Evolutionary conservation across 768 basidiomycete genomes (phyloP).

Genomic region (Amanita thiersii): DNA sequence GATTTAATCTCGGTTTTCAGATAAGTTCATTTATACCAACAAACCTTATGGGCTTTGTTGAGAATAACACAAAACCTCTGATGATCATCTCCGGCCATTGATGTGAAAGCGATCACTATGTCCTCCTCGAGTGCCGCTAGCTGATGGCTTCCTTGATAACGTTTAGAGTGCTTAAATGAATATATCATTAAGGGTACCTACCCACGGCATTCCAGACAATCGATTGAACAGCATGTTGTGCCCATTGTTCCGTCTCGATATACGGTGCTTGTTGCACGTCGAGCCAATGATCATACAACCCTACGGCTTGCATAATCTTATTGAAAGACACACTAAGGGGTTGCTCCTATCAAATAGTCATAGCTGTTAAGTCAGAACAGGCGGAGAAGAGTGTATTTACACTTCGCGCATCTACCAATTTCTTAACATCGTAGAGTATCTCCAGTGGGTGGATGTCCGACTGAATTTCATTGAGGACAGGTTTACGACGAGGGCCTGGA

Average conservation of each 20-base stretch:
- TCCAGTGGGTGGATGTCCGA: conserved; percentile 70
- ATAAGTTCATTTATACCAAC: conserved; percentile 10
- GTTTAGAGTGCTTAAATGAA: conserved; percentile 8
- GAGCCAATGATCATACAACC: conserved; percentile 65
- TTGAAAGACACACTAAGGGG: conserved; percentile 62
- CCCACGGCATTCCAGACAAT: conserved; percentile 67
- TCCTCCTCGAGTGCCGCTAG: conserved; percentile 63
- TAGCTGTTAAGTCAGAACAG: background rate
- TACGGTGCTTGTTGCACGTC: conserved; percentile 45
- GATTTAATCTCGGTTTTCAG: conserved; percentile 8
- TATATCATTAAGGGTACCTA: conserved; percentile 18
- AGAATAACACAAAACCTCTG: conserved; percentile 51
- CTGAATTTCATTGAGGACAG: conserved; percentile 64
- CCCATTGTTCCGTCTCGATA: conserved; percentile 56
- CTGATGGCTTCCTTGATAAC: conserved; percentile 48
- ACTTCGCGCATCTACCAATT: conserved; percentile 60
- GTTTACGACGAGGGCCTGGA: conserved; percentile 35
- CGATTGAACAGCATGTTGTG: conserved; percentile 67
- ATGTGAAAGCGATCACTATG: conserved; percentile 60
- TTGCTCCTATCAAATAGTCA: conserved; percentile 42
- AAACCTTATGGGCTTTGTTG: conserved; percentile 64
- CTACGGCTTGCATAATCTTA: conserved; percentile 58
- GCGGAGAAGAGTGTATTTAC: conserved; percentile 25
- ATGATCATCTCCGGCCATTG: conserved; percentile 48
- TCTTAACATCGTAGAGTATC: conserved; percentile 68